Evolutionary conservation across 305 asterid species (phyloP), one percentile per base, ranked within the genome.

Genomic region (Fraxinus baroniana): DNA sequence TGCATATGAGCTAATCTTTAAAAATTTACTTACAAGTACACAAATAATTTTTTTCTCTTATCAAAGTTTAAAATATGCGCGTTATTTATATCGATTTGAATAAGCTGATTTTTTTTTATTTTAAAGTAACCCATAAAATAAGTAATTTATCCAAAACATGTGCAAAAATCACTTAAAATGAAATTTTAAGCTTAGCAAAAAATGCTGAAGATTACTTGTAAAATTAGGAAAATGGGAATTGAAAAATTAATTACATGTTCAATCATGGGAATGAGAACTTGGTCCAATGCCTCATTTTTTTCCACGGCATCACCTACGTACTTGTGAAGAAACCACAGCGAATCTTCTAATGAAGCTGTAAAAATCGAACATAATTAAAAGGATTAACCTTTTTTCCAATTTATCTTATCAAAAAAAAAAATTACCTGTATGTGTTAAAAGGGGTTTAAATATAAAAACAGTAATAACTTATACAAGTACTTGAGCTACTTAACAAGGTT

Each of bases 291-390:
- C 73, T 88, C 90, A 86, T 85, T 93, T 75, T 86, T 94, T 39
- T 88, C 89, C 39, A 87, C 85, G 78, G 95, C 89, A 80, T 92
- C 97, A 18, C 80, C 83, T 35, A 94, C 80, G 88, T 94, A 94
- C 86, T 93, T 92, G 90, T 90, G 94, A 86, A 94, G 93, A 92
- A 94, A 94, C 97, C 95, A 90, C 39, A 95, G 87, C 26, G 99
- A 94, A 79, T 93, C 95, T 77, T 92, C 97, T 95, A 93, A 81
- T 20, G 97, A 93, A 84, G 85, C 97, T 94, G 85, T 17, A 86
- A 85, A 81, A 10, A 20, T 28, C 55, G 4, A 72, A 46, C 24
- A 76, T 15, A 35, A 77, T 10, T 39, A 70, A 15, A 15, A 70
- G 17, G 76, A 70, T 32, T 70, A 32, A 5, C 2, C 4, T 60